Conservation (phyloP, 768 basidiomycete species). For the Leccinum truebloodii region DNA sequence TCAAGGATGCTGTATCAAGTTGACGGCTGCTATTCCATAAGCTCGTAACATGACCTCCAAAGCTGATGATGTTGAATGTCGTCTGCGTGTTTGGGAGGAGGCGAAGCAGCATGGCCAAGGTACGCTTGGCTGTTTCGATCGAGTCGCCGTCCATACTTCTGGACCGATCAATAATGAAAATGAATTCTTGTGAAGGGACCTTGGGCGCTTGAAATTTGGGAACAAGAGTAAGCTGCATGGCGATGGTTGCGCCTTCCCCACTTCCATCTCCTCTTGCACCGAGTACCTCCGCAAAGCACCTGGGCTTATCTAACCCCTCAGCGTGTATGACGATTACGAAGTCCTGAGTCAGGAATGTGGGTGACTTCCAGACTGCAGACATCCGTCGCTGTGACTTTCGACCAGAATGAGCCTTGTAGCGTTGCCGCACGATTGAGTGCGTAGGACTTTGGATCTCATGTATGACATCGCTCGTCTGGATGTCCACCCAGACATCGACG, state of each 20-base stretch:
- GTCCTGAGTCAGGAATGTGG: constrained; percentile 45
- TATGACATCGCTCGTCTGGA: constrained; percentile 52
- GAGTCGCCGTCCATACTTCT: constrained; percentile 49
- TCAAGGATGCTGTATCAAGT: constrained; percentile 35
- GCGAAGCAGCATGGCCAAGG: constrained; percentile 47
- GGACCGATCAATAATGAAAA: constrained; percentile 62
- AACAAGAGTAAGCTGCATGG: constrained; percentile 56
- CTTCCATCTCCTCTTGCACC: constrained; percentile 6
- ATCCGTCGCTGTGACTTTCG: constrained; percentile 42
- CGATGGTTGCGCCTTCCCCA: constrained; percentile 35
- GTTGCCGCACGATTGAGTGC: constrained; percentile 38
- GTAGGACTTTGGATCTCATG: constrained; percentile 43
- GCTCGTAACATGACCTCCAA: constrained; percentile 35
- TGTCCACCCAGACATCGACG: constrained; percentile 42
- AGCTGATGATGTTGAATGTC: constrained; percentile 59
- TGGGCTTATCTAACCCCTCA: constrained; percentile 50
- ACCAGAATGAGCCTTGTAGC: constrained; percentile 37
- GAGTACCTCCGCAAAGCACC: constrained; percentile 55
- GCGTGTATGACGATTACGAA: constrained; percentile 54
- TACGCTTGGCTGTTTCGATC: constrained; percentile 49
- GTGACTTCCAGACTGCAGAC: constrained; percentile 42
- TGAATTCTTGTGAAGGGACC: constrained; percentile 50
- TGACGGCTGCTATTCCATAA: constrained; percentile 40
- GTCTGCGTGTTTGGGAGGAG: constrained; percentile 47
- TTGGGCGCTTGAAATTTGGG: constrained; percentile 49